Percentiles rank a stretch among this genome's conserved stretches.
Conservation (phyloP, 2,329 filamentous ascomycete genomes). For the Didymella sp. region DNA sequence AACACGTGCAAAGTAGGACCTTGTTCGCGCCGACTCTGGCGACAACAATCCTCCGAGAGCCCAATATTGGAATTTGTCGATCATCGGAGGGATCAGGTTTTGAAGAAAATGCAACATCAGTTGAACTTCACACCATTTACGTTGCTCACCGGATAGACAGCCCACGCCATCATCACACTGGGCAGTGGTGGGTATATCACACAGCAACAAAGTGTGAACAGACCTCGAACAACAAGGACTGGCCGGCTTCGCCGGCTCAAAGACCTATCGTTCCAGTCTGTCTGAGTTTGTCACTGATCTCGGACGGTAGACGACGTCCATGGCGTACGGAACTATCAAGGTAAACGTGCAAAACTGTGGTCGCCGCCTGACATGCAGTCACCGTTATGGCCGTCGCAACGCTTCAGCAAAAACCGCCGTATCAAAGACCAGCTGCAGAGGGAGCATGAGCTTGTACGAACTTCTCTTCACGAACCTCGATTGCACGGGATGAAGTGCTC, state of each 20-base stretch:
- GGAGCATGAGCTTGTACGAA: background rate
- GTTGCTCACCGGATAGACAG: background rate
- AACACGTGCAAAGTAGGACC: background rate
- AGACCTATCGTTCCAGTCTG: background rate
- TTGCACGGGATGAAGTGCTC: background rate
- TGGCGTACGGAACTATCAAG: background rate
- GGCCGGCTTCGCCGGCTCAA: background rate
- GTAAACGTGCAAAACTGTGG: background rate
- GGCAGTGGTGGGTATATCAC: background rate
- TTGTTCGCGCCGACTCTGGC: background rate
- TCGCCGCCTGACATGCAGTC: background rate
- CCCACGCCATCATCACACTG: background rate
- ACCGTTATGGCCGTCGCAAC: background rate
- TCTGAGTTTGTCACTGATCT: background rate
- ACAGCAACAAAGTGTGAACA: background rate
- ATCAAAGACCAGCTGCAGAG: background rate
- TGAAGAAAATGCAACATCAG: background rate
- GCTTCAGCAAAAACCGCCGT: background rate
- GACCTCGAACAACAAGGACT: background rate
- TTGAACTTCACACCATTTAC: background rate
- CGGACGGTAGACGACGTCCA: background rate
- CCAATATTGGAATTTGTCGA: background rate
- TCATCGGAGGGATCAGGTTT: background rate
- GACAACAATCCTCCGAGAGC: background rate
- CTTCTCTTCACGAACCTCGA: background rate